Evolutionary conservation across 2,329 filamentous ascomycete genomes (phyloP), one percentile per base, ranked within the genome.

Genomic region (Cordyceps javanica): DNA sequence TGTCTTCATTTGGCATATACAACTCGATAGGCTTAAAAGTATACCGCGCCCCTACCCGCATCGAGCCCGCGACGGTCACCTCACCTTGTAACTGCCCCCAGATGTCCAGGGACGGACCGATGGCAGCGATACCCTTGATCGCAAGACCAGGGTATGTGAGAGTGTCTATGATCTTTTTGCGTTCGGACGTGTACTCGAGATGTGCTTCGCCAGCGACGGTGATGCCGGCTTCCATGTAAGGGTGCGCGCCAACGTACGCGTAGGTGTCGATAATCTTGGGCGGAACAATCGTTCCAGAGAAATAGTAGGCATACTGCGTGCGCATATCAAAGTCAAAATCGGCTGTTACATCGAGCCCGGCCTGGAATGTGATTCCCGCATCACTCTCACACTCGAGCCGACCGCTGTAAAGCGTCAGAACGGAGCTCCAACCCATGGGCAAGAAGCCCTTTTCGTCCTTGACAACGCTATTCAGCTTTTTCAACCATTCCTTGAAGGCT

Each of bases 31-130:
- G 26, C 34, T 25, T 36, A n/a, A 51, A 51, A 16, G 30, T 51
- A 9, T 38, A 38, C 30, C 32, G 30, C 19, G 21, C 51, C 7
- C 28, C 57, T 5, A 36, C 57, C 14, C 46, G 39, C 1, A 50
- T 50, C 9, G 34, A 30, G n/a, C 57, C 57, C 10, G 10, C n/a
- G n/a, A 59, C 51, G 14, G 21, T 49, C 32, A 59, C 44, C 16
- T 55, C 25, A 13, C 57, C 57, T 5, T 50, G 26, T 34, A 59
- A 46, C 45, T 60, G 42, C 19, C 60, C 60, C 19, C 45, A 61
- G 5, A 63, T 51, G 53, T 62, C 62, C 23, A 64, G 45, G 5
- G 62, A 60, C 10, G 62, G 61, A 5, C 62, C 62, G 8, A 63
- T 54, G 2, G 60, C 59, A 7, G 61, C 62, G 7, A 64, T 62